Evolutionary conservation across 2,329 filamentous ascomycete genomes (phyloP).

Genomic region (Metarhizium anisopliae): DNA sequence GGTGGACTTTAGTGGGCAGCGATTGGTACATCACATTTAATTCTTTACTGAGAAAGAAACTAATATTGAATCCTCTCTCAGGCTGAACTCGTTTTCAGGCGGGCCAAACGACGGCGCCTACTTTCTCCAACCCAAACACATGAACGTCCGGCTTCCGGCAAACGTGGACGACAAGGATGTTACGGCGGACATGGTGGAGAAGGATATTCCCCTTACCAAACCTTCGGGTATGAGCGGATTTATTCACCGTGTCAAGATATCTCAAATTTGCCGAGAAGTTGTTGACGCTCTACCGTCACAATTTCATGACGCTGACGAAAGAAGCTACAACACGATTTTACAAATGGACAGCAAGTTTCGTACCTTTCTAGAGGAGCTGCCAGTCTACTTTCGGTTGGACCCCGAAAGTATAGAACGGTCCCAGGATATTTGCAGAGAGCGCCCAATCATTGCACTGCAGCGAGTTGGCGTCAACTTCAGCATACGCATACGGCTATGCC

Average conservation of each 20-base stretch:
- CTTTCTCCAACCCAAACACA: constrained; percentile 5
- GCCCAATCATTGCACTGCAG: constrained; percentile 7
- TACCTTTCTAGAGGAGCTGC: constrained; percentile 1
- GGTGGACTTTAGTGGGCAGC: constrained; percentile 7
- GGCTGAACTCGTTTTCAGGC: constrained; percentile 4
- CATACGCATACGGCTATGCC: constrained; percentile 7
- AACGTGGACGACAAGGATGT: constrained; percentile 6
- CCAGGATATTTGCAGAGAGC: neutral
- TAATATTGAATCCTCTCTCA: neutral
- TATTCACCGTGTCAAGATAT: constrained; percentile 3
- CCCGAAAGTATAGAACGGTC: constrained; percentile 1
- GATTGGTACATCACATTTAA: constrained; percentile 5
- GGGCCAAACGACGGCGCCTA: constrained; percentile 7
- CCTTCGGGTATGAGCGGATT: constrained; percentile 6
- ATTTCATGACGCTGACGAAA: neutral
- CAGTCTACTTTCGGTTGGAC: constrained; percentile 6
- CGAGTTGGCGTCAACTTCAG: constrained; percentile 7
- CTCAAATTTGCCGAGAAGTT: constrained; percentile 8
- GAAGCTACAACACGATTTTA: constrained; percentile 5
- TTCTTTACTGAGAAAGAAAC: neutral
- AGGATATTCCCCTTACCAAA: constrained; percentile 1
- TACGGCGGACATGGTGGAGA: neutral
- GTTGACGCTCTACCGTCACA: constrained; percentile 7
- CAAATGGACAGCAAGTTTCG: constrained; percentile 7
- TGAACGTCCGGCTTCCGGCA: constrained; percentile 6